Evolutionary conservation across 2,329 filamentous ascomycete genomes (phyloP), one percentile per base, ranked within the genome.

Genomic region (Ilyonectria sp.): DNA sequence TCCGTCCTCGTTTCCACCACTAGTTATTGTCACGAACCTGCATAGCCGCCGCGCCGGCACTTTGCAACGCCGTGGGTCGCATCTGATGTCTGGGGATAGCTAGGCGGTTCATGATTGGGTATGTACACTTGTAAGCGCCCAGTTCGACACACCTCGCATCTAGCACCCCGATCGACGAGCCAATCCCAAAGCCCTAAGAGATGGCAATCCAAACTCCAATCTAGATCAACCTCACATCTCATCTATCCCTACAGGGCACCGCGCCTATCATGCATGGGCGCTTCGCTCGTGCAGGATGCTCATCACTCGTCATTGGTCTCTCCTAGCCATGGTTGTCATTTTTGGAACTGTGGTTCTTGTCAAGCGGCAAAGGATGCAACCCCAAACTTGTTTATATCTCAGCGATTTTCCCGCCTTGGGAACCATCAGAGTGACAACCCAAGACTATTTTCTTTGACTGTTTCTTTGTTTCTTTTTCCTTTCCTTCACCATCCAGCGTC

Each of bases 221-320:
- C 70, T 68, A 57, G 67, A 64, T 60, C 60, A 52, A 65, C 58
- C 60, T 64, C 56, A 57, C 67, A 59, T 58, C 33, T 21, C 23
- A 23, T 35, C 44, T 54, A 29, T 47, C 52, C 54, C 44, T 46
- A 23, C 23, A 53, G 56, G 46, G 44, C 58, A 62, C 55, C 71
- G 76, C 75, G 76, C 69, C 68, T 76, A 74, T 69, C 59, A 63
- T 71, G 71, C 70, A 73, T 75, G 65, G 69, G 70, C 74, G 75
- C 72, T 71, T 74, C 64, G 47, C 31, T 46, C 46, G 23, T 21
- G 35, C 26, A 50, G 23, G 31, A 47, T 57, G 31, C 29, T 46
- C 44, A 17, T 44, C 15, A 10, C 15, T 44, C 35, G 29, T 49
- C 44, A 75, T 75, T 75, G 74, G 74, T 53, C 52, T 47, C 11